Conservation (phyloP, 371 early-diverging fungal genomes). For the Mortierella sp. region DNA sequence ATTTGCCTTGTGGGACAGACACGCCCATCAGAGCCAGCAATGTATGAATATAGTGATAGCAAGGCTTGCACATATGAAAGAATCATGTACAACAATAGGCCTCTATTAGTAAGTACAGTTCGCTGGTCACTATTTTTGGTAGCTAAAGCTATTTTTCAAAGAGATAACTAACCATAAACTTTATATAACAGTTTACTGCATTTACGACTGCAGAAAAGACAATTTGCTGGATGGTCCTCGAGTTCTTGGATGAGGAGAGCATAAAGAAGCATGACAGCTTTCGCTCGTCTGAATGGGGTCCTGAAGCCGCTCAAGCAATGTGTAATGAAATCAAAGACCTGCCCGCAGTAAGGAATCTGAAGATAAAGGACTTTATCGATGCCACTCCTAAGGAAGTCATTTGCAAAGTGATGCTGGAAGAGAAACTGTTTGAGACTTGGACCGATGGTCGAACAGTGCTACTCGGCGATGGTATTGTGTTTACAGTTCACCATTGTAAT, state of each 20-base stretch:
- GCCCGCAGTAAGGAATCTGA: background rate
- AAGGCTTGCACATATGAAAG: background rate
- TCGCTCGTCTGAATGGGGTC: constrained; percentile 31
- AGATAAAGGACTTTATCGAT: constrained; percentile 14
- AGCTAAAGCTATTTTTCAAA: no score
- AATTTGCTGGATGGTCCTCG: constrained; percentile 11
- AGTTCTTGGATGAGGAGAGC: constrained; percentile 2
- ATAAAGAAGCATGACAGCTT: constrained; percentile 12
- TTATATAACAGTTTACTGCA: constrained; percentile 5
- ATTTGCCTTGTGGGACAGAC: constrained; percentile 31
- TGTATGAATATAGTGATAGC: background rate
- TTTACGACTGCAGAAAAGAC: constrained; percentile 11
- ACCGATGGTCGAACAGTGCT: constrained; percentile 18
- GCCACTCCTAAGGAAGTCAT: constrained; percentile 19
- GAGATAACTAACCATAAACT: no score
- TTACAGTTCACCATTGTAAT: no score
- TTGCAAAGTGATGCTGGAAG: constrained; percentile 29
- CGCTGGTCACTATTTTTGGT: no score
- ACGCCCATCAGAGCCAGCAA: background rate
- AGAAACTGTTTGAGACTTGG: constrained; percentile 34
- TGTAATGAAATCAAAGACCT: constrained; percentile 14
- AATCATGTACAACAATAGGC: background rate
- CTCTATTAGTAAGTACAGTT: background rate
- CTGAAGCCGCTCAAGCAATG: constrained; percentile 16
- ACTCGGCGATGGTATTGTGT: constrained; percentile 21